Evolutionary conservation across 768 basidiomycete genomes (phyloP).

Genomic region (Suillus decipiens): DNA sequence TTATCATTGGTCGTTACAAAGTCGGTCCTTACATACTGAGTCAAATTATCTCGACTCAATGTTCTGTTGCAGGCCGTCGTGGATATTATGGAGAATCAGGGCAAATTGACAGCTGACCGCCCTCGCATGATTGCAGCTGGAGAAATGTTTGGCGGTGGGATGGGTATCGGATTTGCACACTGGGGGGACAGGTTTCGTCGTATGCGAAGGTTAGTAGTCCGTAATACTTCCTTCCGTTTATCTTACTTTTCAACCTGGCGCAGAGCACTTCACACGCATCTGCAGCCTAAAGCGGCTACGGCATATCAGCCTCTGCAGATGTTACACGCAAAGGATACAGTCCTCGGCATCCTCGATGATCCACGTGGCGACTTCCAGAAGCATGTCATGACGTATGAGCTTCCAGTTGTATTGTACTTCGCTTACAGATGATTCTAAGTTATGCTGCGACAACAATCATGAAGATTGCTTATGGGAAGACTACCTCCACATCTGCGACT

Average conservation of each 20-base stretch:
- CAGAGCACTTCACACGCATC: not conserved
- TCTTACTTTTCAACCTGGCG: not conserved
- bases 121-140: not conserved
- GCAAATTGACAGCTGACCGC: not conserved
- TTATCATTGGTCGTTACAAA: not conserved
- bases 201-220: not conserved
- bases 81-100: not conserved
- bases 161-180: not conserved
- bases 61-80: not conserved
- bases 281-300: not conserved
- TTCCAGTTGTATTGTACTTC: not conserved
- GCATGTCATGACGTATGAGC: not conserved
- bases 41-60: not conserved
- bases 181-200: not conserved
- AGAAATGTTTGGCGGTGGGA: not conserved
- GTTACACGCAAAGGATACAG: not conserved
- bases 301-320: not conserved
- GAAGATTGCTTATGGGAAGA: not conserved
- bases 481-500: not conserved
- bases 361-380: not conserved
- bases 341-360: not conserved
- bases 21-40: not conserved
- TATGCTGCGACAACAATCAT: constrained; percentile 1
- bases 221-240: not conserved
- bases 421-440: not conserved